These are phyloP conservation scores for Populus deltoides DNA, from an alignment of 345 rosid genomes.

Conservation along the genomic window DNA sequence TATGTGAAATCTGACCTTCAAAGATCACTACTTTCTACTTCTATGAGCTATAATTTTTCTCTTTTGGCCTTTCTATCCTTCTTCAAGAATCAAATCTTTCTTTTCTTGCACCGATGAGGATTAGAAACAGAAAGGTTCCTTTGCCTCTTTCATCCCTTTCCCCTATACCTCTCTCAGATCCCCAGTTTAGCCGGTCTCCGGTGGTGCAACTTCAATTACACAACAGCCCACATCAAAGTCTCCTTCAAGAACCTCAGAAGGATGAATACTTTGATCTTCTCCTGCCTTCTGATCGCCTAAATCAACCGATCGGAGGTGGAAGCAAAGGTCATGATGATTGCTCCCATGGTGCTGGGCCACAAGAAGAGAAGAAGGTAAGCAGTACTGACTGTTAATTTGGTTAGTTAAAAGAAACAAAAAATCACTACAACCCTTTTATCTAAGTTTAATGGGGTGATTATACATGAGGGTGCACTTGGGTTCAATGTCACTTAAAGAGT, in stretches of 20 bases:
- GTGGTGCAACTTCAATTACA: constrained; percentile 48
- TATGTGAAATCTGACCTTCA: constrained; percentile 14
- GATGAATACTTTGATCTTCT: constrained; percentile 11
- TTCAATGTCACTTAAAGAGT: constrained; percentile 17
- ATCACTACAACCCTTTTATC: background rate
- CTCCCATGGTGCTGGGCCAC: constrained; percentile 3
- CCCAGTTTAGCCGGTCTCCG: constrained; percentile 49
- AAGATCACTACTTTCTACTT: constrained; percentile 15
- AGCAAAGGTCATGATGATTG: constrained; percentile 10
- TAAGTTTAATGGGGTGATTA: background rate
- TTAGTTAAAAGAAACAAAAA: constrained; percentile 23
- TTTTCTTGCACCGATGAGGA: constrained; percentile 65
- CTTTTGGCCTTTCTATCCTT: background rate
- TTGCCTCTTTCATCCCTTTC: constrained; percentile 73
- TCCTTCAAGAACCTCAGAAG: constrained; percentile 2
- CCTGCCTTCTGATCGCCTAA: constrained; percentile 35
- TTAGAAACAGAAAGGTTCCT: constrained; percentile 78
- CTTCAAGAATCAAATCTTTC: background rate
- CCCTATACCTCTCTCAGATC: constrained; percentile 82
- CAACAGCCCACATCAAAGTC: constrained; percentile 13
- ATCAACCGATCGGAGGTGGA: constrained; percentile 37
- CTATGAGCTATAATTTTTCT: background rate
- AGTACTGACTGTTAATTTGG: constrained; percentile 25
- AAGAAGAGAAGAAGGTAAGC: constrained; percentile 21
- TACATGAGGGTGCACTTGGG: constrained; percentile 42